Percentiles rank a stretch among this genome's conserved stretches.
phyloP scores from a whole-genome alignment of 257 asterid genomes.

The Buddleja alternifolia region DNA sequence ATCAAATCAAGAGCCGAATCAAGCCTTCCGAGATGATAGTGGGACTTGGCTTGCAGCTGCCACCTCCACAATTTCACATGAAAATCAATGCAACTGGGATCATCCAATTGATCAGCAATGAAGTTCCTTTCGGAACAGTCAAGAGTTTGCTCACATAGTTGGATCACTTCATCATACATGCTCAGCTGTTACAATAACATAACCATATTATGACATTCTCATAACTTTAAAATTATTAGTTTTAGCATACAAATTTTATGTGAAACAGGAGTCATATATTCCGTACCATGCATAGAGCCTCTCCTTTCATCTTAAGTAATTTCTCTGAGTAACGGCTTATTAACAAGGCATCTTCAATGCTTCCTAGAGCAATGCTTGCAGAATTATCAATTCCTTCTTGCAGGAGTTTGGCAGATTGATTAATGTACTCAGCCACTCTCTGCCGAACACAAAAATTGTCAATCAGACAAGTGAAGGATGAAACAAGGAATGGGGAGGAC shows the following conservation, averaged over 20 bases:
- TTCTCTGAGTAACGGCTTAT: slow-evolving; percentile 78
- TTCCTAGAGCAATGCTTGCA: slow-evolving; percentile 57
- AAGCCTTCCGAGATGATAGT: slow-evolving; percentile 78
- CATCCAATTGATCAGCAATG: slow-evolving; percentile 35
- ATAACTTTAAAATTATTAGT: slow-evolving; percentile 3
- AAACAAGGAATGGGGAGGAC: background rate
- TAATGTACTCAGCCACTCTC: slow-evolving; percentile 65
- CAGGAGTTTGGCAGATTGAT: slow-evolving; percentile 57
- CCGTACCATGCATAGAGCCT: slow-evolving; percentile 77
- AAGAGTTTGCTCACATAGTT: slow-evolving; percentile 75
- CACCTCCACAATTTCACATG: slow-evolving; percentile 77
- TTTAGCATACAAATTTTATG: background rate
- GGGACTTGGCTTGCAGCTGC: slow-evolving; percentile 66
- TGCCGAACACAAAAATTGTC: slow-evolving; percentile 38
- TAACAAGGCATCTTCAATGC: slow-evolving; percentile 62
- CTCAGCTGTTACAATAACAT: slow-evolving; percentile 51
- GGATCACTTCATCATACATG: slow-evolving; percentile 72
- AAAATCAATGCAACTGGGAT: slow-evolving; percentile 39
- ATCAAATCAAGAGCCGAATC: slow-evolving; percentile 85
- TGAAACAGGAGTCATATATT: slow-evolving; percentile 22
- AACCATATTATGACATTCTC: slow-evolving; percentile 16
- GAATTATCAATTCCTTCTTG: slow-evolving; percentile 62
- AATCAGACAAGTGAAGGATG: slow-evolving; percentile 12
- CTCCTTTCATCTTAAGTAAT: slow-evolving; percentile 86
- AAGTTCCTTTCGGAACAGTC: slow-evolving; percentile 67